Percentiles rank a stretch among this genome's conserved stretches.
Evolutionary conservation across 257 asterid genomes (phyloP).

Genomic region (Vinca minor): DNA sequence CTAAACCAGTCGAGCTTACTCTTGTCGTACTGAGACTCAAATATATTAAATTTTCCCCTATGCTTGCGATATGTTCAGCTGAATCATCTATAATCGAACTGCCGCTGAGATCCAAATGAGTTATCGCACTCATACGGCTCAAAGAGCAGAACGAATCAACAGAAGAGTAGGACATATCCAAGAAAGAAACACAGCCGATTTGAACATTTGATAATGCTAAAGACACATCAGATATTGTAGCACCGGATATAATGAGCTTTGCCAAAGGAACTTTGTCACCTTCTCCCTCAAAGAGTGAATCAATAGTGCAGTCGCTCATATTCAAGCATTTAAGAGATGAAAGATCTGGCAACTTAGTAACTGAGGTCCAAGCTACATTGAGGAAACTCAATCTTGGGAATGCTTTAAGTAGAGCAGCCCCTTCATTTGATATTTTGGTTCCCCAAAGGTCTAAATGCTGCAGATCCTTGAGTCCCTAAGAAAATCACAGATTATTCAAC

Average conservation of each 20-base stretch:
- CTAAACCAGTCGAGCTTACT: slow-evolving; percentile 61
- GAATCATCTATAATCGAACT: slow-evolving; percentile 43
- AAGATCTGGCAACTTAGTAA: slow-evolving; percentile 53
- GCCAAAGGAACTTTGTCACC: slow-evolving; percentile 40
- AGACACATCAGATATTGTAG: slow-evolving; percentile 37
- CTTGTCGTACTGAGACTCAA: slow-evolving; percentile 64
- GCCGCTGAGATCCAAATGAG: slow-evolving; percentile 59
- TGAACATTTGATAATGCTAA: slow-evolving; percentile 45
- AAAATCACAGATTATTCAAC: slow-evolving; percentile 13
- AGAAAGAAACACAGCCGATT: slow-evolving; percentile 33
- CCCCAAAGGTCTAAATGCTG: slow-evolving; percentile 87
- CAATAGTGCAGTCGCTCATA: slow-evolving; percentile 81
- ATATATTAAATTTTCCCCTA: slow-evolving; percentile 51
- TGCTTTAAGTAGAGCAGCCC: slow-evolving; percentile 44
- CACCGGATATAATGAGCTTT: slow-evolving; percentile 58
- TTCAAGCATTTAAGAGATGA: slow-evolving; percentile 53
- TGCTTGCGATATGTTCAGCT: slow-evolving; percentile 37
- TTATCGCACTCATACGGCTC: slow-evolving; percentile 45
- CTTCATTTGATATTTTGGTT: slow-evolving; percentile 52
- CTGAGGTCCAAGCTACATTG: slow-evolving; percentile 78
- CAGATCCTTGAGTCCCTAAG: slow-evolving; percentile 64
- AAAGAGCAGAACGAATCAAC: slow-evolving; percentile 44
- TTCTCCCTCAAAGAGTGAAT: slow-evolving; percentile 44
- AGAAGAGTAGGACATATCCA: slow-evolving; percentile 61
- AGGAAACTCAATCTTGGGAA: slow-evolving; percentile 57